Conservation (phyloP, 2,329 filamentous ascomycete genomes). For the Cladophialophora carrionii region DNA sequence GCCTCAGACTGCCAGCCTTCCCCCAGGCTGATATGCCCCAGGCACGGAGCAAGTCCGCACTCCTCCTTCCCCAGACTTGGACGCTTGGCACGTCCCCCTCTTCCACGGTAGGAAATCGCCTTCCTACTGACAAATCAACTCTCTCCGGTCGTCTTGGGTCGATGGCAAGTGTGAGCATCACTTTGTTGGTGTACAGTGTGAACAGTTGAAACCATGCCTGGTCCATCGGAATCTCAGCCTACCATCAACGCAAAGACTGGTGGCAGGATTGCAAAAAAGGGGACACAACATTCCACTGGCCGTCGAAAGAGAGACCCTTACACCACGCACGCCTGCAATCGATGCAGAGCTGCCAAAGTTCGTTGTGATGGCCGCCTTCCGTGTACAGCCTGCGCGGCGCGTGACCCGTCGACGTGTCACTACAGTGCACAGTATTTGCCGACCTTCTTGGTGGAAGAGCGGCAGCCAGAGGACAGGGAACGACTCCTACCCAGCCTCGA, state of each 20-base stretch:
- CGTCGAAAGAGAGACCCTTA: conserved; percentile 12
- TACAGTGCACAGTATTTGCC: conserved; percentile 15
- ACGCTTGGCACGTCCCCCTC: conserved; percentile 5
- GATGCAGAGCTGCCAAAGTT: conserved; percentile 14
- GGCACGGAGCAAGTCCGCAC: conserved; percentile 7
- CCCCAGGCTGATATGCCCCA: background rate
- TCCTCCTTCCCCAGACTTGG: conserved; percentile 7
- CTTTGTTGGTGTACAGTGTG: background rate
- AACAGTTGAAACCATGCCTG: conserved; percentile 7
- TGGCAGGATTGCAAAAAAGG: conserved; percentile 11
- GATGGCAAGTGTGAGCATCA: conserved; percentile 5
- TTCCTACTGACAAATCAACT: conserved; percentile 10
- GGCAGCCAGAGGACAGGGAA: background rate
- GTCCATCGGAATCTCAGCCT: conserved; percentile 5
- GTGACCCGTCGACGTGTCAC: conserved; percentile 8
- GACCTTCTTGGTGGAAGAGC: conserved; percentile 11
- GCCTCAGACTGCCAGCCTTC: conserved; percentile 4
- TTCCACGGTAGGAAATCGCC: conserved; percentile 7
- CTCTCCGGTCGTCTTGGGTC: conserved; percentile 3
- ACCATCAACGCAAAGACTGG: conserved; percentile 10
- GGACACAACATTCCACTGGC: conserved; percentile 6
- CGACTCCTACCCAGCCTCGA: background rate
- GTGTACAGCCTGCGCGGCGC: conserved; percentile 12
- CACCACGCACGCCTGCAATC: conserved; percentile 11
- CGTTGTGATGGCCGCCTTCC: conserved; percentile 15